phyloP scores from a whole-genome alignment of 139 green algal species.

The Asterochloris erici region DNA sequence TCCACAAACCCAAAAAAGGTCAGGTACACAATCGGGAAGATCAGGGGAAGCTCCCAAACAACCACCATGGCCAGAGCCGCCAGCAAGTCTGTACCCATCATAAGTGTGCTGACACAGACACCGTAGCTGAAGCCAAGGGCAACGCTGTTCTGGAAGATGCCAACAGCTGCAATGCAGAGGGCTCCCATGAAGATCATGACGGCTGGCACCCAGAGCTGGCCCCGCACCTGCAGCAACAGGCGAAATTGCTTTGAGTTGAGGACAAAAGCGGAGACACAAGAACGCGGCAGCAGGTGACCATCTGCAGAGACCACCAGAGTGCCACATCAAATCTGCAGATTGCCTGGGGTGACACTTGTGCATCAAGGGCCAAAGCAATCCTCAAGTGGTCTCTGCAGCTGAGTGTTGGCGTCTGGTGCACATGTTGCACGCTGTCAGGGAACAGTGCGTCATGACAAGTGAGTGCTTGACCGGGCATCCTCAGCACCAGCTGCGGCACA shows the following conservation, averaged over 20 bases:
- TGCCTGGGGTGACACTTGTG: too few relatives aligned
- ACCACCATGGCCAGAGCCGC: conserved; percentile 7
- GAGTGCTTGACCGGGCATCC: too few relatives aligned
- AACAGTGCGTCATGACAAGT: too few relatives aligned
- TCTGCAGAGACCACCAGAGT: too few relatives aligned
- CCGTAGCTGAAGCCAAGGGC: conserved; percentile 3
- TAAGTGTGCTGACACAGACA: neutral
- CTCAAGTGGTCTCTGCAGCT: too few relatives aligned
- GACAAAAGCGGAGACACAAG: too few relatives aligned
- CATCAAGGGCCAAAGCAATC: too few relatives aligned
- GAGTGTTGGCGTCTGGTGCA: too few relatives aligned
- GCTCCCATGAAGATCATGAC: conserved; percentile 4
- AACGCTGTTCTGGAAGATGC: conserved; percentile 12
- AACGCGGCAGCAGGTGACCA: too few relatives aligned
- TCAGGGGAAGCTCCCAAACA: conserved; percentile 4
- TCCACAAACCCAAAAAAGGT: conserved; percentile 1
- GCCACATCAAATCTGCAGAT: too few relatives aligned
- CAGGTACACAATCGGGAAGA: neutral
- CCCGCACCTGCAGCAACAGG: neutral
- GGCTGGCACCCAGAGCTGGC: conserved; percentile 7
- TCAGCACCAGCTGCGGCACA: neutral
- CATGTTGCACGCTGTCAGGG: too few relatives aligned
- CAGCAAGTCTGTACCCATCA: conserved; percentile 7
- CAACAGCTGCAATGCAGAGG: conserved; percentile 1
- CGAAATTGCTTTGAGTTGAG: too few relatives aligned